phyloP scores from a whole-genome alignment of 192 early-diverging fungal genomes.

The Mortierella hygrophila region DNA sequence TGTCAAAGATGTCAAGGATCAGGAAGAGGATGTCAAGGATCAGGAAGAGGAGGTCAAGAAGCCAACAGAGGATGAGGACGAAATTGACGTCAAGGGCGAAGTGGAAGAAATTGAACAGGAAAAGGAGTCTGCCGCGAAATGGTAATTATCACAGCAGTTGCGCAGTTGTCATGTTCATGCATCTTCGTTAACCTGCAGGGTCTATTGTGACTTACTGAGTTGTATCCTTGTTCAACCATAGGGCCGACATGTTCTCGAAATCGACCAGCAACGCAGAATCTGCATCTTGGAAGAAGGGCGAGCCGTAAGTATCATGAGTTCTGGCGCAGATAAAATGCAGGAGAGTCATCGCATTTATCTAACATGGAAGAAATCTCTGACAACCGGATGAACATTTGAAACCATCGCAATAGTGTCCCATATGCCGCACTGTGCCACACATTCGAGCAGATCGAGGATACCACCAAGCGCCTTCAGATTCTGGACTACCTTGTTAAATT shows the following conservation, averaged over 20 bases:
- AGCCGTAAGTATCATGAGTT: constrained; percentile 46
- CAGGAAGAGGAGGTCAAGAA: neutral
- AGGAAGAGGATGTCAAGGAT: neutral
- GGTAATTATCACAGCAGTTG: neutral
- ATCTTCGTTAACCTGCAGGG: neutral
- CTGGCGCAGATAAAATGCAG: too few species aligned
- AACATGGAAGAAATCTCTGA: neutral
- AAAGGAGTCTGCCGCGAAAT: constrained; percentile 46
- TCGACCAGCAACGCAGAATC: constrained; percentile 22
- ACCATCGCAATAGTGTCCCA: constrained; percentile 66
- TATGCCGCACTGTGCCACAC: constrained; percentile 91
- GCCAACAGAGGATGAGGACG: constrained; percentile 9
- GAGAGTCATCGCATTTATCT: neutral
- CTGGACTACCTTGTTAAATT: constrained; percentile 77
- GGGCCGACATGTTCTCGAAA: constrained; percentile 53
- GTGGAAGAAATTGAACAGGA: constrained; percentile 47
- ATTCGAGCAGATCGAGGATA: constrained; percentile 89
- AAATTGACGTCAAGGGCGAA: constrained; percentile 3
- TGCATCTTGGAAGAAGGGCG: constrained; percentile 61
- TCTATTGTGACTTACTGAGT: neutral
- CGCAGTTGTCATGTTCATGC: neutral
- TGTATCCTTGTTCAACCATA: neutral
- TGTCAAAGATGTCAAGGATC: neutral
- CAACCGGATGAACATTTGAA: neutral
- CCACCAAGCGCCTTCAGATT: constrained; percentile 91